Percentiles rank a stretch among this genome's conserved stretches.
These are phyloP conservation scores for Fusarium staphyleae DNA, from an alignment of 2,329 filamentous ascomycete genomes.

Conservation along the genomic window DNA sequence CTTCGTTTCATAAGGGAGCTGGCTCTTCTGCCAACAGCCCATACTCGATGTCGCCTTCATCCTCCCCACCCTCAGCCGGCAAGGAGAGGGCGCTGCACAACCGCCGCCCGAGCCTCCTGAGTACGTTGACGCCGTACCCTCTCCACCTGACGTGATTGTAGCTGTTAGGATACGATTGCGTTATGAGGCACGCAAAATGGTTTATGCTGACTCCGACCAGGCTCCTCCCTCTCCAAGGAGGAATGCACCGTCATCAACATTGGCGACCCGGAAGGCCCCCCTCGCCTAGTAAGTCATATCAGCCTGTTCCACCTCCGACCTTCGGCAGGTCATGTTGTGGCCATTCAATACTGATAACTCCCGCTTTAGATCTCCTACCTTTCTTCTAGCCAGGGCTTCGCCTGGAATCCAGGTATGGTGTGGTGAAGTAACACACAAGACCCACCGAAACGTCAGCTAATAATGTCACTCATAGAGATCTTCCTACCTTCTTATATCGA, in stretches of 20 bases:
- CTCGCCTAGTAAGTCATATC: constrained; percentile 66
- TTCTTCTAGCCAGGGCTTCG: constrained; percentile 79
- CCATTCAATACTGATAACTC: constrained; percentile 30
- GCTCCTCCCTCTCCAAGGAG: constrained; percentile 73
- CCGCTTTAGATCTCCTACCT: constrained; percentile 75
- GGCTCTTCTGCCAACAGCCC: constrained; percentile 55
- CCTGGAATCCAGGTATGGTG: constrained; percentile 76
- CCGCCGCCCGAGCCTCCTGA: constrained; percentile 68
- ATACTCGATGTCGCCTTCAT: constrained; percentile 54
- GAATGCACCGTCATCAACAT: constrained; percentile 85
- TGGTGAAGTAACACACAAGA: not conserved
- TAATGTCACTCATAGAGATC: constrained; percentile 63
- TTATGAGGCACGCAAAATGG: constrained; percentile 8
- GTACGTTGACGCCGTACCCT: constrained; percentile 48
- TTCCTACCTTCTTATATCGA: constrained; percentile 82
- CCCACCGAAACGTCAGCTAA: constrained; percentile 9
- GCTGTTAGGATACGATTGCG: constrained; percentile 20
- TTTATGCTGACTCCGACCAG: constrained; percentile 54
- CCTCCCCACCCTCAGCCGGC: constrained; percentile 61
- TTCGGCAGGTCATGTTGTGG: not conserved
- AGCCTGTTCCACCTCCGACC: not conserved
- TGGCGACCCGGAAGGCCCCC: constrained; percentile 74
- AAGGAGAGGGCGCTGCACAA: constrained; percentile 59
- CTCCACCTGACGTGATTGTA: constrained; percentile 12
- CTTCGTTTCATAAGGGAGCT: constrained; percentile 53